These are phyloP conservation scores for Microcyclospora tardicrescens DNA, from an alignment of 2,329 filamentous ascomycete species.

Conservation along the genomic window DNA sequence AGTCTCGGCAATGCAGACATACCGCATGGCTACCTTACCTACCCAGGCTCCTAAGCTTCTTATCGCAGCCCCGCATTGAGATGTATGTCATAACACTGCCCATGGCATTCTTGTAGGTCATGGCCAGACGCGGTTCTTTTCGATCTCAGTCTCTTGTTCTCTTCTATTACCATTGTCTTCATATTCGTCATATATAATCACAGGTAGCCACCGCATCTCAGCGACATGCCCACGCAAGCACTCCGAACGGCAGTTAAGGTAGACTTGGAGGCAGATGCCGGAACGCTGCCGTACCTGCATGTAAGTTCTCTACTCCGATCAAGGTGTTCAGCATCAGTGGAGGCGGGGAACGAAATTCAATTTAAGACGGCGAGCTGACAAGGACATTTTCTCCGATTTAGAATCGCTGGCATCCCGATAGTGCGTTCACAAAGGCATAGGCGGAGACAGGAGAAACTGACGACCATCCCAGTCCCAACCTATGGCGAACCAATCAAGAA, in stretches of 20 bases:
- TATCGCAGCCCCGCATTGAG: too few species aligned
- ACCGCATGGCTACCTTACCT: too few species aligned
- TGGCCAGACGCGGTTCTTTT: too few species aligned
- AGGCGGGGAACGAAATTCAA: too few species aligned
- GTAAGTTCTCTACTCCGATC: slow-evolving; percentile 8
- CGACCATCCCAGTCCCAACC: slow-evolving; percentile 52
- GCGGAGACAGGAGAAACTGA: neutral
- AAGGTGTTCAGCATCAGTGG: neutral
- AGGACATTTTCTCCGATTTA: slow-evolving; percentile 21
- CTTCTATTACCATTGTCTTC: too few species aligned
- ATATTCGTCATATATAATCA: too few species aligned
- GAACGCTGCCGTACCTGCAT: slow-evolving; percentile 44
- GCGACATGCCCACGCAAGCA: slow-evolving; percentile 36
- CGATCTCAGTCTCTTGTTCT: too few species aligned
- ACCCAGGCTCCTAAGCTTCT: too few species aligned
- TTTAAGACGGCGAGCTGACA: neutral
- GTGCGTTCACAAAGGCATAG: slow-evolving; percentile 33
- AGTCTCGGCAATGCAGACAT: too few species aligned
- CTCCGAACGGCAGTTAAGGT: slow-evolving; percentile 64
- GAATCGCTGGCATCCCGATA: slow-evolving; percentile 91
- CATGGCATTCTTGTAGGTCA: too few species aligned
- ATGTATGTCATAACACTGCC: too few species aligned
- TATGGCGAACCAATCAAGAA: slow-evolving; percentile 56
- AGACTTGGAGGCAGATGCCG: slow-evolving; percentile 57
- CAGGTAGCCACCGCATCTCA: too few species aligned